phyloP scores from a whole-genome alignment of 441 rosid genomes.

The Pelargonium myrrhifolium region DNA sequence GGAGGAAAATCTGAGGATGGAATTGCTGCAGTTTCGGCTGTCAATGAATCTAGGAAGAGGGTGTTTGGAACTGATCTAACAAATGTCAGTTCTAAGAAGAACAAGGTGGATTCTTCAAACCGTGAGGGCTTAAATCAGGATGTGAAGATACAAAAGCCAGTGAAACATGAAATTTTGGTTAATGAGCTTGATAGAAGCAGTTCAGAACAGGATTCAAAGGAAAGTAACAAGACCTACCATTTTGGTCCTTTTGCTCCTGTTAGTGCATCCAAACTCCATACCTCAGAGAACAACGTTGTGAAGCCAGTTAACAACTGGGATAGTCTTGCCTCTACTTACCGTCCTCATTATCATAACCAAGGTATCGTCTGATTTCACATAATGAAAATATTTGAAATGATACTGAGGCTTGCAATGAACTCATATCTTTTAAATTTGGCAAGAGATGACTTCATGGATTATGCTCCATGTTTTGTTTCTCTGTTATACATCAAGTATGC shows the following conservation, averaged over 20 bases:
- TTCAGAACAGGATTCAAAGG: conserved; percentile 33
- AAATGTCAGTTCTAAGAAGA: neutral
- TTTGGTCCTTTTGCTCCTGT: conserved; percentile 87
- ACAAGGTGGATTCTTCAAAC: neutral
- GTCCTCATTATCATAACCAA: conserved; percentile 72
- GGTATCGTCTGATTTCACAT: conserved; percentile 30
- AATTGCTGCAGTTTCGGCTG: conserved; percentile 22
- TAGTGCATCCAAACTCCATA: conserved; percentile 21
- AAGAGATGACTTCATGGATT: too few relatives aligned
- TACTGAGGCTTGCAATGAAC: neutral
- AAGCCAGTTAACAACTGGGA: conserved; percentile 46
- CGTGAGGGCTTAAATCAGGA: neutral
- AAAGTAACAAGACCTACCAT: conserved; percentile 36
- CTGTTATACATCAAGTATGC: too few relatives aligned
- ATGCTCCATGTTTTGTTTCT: neutral
- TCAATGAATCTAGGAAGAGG: conserved; percentile 50
- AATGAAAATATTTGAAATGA: neutral
- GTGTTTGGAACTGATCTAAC: conserved; percentile 67
- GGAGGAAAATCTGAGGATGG: conserved; percentile 33
- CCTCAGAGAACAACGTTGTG: conserved; percentile 23
- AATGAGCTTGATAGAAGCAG: conserved; percentile 25
- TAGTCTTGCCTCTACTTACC: conserved; percentile 44
- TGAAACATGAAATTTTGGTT: conserved; percentile 5
- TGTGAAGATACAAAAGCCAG: neutral
- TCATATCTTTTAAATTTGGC: too few relatives aligned